Evolutionary conservation across 495 filamentous ascomycete species (phyloP).

Genomic region (Lasiosphaeriaceae sp.): DNA sequence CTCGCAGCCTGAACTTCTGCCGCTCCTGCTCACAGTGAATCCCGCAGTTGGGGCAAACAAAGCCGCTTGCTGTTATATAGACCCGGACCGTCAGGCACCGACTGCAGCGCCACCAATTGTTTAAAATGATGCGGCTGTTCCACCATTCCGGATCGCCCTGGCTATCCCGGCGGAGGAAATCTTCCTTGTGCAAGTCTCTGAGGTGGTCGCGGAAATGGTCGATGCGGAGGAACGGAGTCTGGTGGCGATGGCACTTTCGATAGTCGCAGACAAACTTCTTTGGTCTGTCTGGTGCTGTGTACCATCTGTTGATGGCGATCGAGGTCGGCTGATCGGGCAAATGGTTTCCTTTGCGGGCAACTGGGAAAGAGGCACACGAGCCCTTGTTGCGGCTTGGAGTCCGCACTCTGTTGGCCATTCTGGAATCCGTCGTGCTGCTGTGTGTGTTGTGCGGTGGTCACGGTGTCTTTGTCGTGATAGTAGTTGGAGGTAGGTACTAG

Average conservation of each 20-base stretch:
- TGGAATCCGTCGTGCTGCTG: no score
- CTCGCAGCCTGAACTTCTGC: constrained; percentile 15
- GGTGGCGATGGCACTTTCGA: constrained; percentile 32
- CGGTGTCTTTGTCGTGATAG: no score
- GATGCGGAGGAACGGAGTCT: constrained; percentile 35
- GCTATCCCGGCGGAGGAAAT: constrained; percentile 33
- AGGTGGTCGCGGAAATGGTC: constrained; percentile 51
- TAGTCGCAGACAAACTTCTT: constrained; percentile 44
- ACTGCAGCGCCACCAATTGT: constrained; percentile 47
- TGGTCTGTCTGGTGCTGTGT: constrained; percentile 29
- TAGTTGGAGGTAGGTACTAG: no score
- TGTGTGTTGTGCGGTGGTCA: no score
- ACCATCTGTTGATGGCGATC: constrained; percentile 40
- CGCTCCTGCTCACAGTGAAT: constrained; percentile 35
- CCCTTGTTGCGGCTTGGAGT: no score
- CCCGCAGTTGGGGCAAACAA: constrained; percentile 38
- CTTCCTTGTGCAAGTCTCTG: constrained; percentile 47
- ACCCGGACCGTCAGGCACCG: constrained; percentile 38
- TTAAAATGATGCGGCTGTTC: constrained; percentile 19
- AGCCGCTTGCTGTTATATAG: constrained; percentile 28
- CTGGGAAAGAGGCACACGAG: constrained; percentile 21
- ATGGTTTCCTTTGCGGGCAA: constrained; percentile 30
- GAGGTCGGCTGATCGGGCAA: constrained; percentile 45
- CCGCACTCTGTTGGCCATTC: no score
- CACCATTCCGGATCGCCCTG: constrained; percentile 19